These are phyloP conservation scores for Daldinia caldariorum DNA, from an alignment of 495 filamentous ascomycete species.

Conservation along the genomic window DNA sequence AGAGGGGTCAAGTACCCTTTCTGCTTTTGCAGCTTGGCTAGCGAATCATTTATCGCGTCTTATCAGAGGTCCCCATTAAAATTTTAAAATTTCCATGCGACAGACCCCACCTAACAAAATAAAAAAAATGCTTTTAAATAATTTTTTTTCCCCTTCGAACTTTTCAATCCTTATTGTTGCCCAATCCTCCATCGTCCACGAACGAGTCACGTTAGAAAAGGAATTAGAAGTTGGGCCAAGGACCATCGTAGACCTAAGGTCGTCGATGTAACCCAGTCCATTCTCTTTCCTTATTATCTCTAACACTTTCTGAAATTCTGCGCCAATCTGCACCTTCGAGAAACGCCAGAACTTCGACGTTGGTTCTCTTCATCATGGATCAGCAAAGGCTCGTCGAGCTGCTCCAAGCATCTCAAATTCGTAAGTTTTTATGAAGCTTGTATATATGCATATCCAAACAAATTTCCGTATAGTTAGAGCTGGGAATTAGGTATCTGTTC, in stretches of 20 bases:
- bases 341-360: not conserved
- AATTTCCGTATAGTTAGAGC: not conserved
- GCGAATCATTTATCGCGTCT: slow-evolving; percentile 1
- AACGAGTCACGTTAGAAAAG: not conserved
- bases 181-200: slow-evolving; percentile 11
- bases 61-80: slow-evolving; percentile 4
- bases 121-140: slow-evolving; percentile 21
- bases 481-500: not conserved
- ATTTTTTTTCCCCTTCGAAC: slow-evolving; percentile 25
- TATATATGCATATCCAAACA: not conserved
- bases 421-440: slow-evolving; percentile 58
- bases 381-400: slow-evolving; percentile 77
- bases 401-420: slow-evolving; percentile 77
- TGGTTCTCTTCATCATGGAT: slow-evolving; percentile 65
- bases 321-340: not conserved
- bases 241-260: slow-evolving; percentile 40
- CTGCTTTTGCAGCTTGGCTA: not conserved
- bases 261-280: slow-evolving; percentile 33
- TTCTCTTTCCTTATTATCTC: slow-evolving; percentile 10
- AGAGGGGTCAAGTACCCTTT: not conserved
- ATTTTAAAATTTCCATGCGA: slow-evolving; percentile 28
- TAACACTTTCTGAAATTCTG: not conserved
- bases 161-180: slow-evolving; percentile 18
- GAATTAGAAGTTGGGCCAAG: slow-evolving; percentile 17
- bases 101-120: slow-evolving; percentile 34